Percentiles rank a stretch among this genome's conserved stretches.
phyloP scores from a whole-genome alignment of 495 filamentous ascomycete genomes.

The Neurospora sp. region DNA sequence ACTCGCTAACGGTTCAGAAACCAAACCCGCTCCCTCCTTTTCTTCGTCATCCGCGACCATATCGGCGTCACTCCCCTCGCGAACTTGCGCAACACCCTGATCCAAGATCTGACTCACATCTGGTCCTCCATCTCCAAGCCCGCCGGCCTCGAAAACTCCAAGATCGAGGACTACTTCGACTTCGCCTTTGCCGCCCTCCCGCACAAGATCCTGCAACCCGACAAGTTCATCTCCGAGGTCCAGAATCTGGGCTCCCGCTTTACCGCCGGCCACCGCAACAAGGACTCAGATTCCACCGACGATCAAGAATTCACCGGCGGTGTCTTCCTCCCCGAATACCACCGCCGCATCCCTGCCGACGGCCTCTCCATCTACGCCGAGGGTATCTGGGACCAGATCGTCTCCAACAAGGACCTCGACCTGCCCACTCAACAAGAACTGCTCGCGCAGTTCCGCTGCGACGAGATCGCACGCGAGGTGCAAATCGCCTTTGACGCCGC shows the following conservation, averaged over 20 bases:
- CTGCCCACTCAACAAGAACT: conserved; percentile 94
- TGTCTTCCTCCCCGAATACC: conserved; percentile 88
- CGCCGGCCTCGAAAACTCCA: conserved; percentile 72
- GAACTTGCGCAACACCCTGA: conserved; percentile 79
- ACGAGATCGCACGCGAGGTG: conserved; percentile 86
- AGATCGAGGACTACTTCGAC: conserved; percentile 94
- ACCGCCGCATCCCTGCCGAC: conserved; percentile 90
- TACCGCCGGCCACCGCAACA: conserved; percentile 53
- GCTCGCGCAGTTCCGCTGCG: conserved; percentile 92
- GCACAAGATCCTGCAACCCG: conserved; percentile 91
- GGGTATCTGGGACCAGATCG: conserved; percentile 95
- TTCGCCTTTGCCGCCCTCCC: conserved; percentile 93
- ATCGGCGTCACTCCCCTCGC: conserved; percentile 80
- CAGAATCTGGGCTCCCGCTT: conserved; percentile 74
- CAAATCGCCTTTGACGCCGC: conserved; percentile 72
- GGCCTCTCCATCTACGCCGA: conserved; percentile 88
- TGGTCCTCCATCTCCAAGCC: conserved; percentile 92
- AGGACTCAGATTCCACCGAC: conserved; percentile 37
- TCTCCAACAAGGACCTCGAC: conserved; percentile 96
- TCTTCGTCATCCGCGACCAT: conserved; percentile 98
- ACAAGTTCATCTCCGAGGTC: conserved; percentile 78
- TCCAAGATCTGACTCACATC: conserved; percentile 81
- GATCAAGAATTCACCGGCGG: conserved; percentile 66
- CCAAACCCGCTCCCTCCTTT: conserved; percentile 82
- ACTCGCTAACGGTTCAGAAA: conserved; percentile 45